phyloP scores from a whole-genome alignment of 345 rosid genomes.

The Orychophragmus violaceus region DNA sequence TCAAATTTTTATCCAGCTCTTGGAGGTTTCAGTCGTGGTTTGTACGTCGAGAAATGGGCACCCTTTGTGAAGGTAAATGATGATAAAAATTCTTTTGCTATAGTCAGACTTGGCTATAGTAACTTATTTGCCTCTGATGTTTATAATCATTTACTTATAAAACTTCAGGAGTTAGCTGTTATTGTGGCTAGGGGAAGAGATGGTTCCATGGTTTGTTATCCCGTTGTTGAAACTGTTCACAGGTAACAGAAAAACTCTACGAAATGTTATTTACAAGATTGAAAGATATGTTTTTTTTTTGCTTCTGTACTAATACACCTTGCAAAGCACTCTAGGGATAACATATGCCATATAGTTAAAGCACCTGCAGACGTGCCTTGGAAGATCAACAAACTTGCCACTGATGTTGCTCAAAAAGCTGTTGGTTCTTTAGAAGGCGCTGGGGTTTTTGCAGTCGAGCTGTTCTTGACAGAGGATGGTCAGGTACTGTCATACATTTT shows the following conservation, averaged over 20 bases:
- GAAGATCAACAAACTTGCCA: slow-evolving; percentile 74
- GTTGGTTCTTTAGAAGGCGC: slow-evolving; percentile 88
- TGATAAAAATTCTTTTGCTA: neutral
- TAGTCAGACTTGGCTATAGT: no score
- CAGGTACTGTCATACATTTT: slow-evolving; percentile 48
- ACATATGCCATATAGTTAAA: slow-evolving; percentile 92
- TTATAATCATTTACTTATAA: neutral
- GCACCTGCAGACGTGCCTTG: slow-evolving; percentile 85
- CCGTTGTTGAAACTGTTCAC: slow-evolving; percentile 94
- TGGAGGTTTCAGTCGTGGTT: slow-evolving; percentile 71
- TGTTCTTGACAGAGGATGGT: slow-evolving; percentile 71
- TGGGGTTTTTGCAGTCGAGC: slow-evolving; percentile 93
- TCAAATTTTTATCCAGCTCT: slow-evolving; percentile 46
- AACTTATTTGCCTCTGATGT: neutral
- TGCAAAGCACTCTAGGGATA: slow-evolving; percentile 52
- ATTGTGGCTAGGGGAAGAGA: slow-evolving; percentile 92
- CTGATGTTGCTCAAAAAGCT: slow-evolving; percentile 72
- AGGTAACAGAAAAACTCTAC: slow-evolving; percentile 37
- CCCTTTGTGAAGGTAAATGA: slow-evolving; percentile 65
- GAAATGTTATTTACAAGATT: neutral
- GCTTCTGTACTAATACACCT: slow-evolving; percentile 6
- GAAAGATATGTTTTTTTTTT: neutral
- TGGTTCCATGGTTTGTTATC: slow-evolving; percentile 73
- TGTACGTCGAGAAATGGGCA: slow-evolving; percentile 97
- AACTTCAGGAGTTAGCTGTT: slow-evolving; percentile 79